Base-by-base conservation (phyloP, 1,284 basidiomycete species). In the Rhodotorula sp. region DNA sequence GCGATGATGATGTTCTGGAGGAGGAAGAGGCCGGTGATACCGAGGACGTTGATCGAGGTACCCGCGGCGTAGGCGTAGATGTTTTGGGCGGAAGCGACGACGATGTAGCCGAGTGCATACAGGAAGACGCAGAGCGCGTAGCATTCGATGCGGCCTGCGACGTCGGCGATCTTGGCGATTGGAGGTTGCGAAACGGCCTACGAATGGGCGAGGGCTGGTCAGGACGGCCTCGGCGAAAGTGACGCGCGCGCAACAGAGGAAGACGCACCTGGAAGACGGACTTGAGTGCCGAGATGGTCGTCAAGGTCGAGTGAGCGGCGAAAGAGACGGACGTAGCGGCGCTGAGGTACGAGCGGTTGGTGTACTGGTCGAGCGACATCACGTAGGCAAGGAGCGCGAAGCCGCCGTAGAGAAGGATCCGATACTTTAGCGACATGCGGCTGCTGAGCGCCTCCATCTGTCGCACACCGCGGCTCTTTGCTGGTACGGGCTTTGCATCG, bases 151-250 rank as follows among this genome's bases (percentile, higher is more conserved):
- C 80, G 77, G 37, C 80, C 80, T 31, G 75, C 76, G 51, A 75
- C 70, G 59, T 81, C 79, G 47, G 77, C 73, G 37, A 80, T 76
- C 64, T 79, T 80, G 44, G 80, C 80, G 68, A 81, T 79, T 15
- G 80, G 80, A 1, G 80, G 79, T 53, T 80, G 79, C 20, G 76
- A 73, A 53, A 80, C 77, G 13, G 78, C 77, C 62, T 76, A 50
- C 7, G 26, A 6, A 20, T 7, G 53, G 9, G n/a, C 24, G 3
- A 13, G 16, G n/a, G 11, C 20, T 4, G 57, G 13, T 31, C 22
- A 28, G 37, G 10, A 37, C 26, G 54, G 7, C 11, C 16, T 48
- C 8, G 34, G 15, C 28, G 30, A 28, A 1, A n/a, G 31, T 22
- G 28, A 8, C 20, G 58, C 16, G 46, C 10, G 28, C 4, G 18